Base-by-base conservation (phyloP, 1,284 basidiomycete species). In the Porodaedalea pini region DNA sequence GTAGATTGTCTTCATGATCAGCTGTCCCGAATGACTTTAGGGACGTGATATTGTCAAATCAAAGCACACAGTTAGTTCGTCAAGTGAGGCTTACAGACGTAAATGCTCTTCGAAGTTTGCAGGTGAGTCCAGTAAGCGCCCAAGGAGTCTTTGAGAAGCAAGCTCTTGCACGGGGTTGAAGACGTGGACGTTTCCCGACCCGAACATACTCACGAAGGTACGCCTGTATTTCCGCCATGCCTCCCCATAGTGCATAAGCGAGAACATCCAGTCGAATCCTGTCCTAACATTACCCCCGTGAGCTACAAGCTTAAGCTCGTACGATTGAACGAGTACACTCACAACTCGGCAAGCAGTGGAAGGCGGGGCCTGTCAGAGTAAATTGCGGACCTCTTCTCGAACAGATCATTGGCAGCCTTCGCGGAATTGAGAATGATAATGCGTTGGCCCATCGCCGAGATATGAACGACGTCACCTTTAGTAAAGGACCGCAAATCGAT, bases 61-160 rank as follows among this genome's bases (percentile, higher is more conserved):
- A n/a, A 11, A 6, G 11, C 23, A 11, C 11, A 13, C 1, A 8
- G 32, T 23, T 13, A n/a, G 19, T 15, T 19, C 21, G 13, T 15
- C 23, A 47, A 45, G 13, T 15, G 13, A 27, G 2, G 67, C 79
- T 61, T 67, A 85, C 83, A 80, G 77, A 59, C 82, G 78, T 60
- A 88, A 72, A 57, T 86, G 81, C 41, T 72, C 67, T 6, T 76
- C 65, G 36, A 87, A 69, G 45, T 81, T 75, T 2, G 74, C 72
- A 4, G 85, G 84, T 52, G 80, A 78, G 6, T 75, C 69, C 34
- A 85, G 70, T 5, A 87, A 71, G 4, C 78, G 77, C 53, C 76
- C 72, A 40, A 88, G 59, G 29, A 69, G 61, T 34, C 57, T 37
- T 13, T 59, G 60, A 11, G 64, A 56, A 13, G 58, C 62, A 43